Conservation (phyloP, 495 filamentous ascomycete species). For the Trichoderma erinaceum region DNA sequence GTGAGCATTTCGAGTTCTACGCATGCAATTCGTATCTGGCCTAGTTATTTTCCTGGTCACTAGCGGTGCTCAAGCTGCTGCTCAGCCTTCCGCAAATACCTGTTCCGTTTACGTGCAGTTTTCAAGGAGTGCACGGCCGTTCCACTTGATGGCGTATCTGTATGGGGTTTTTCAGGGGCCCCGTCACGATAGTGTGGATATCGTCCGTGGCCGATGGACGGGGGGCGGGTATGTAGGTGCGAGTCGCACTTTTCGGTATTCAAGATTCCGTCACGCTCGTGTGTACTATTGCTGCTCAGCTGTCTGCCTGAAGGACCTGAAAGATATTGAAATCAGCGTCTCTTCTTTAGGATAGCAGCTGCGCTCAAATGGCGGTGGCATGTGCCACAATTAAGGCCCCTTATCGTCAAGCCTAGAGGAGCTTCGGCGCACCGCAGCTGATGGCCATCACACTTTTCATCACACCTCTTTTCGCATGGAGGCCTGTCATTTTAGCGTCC, state of each 20-base stretch:
- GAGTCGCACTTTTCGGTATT: not conserved
- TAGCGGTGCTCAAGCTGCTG: not conserved
- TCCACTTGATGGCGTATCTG: conserved; percentile 10
- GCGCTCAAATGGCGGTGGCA: not conserved
- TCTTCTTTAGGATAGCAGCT: no score
- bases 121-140: conserved; percentile 10
- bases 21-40: no score
- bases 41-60: not conserved
- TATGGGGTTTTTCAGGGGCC: not conserved
- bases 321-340: no score
- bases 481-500: not conserved
- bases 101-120: not conserved
- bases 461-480: conserved; percentile 4
- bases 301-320: not conserved
- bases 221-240: not conserved
- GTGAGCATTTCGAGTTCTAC: not conserved
- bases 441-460: not conserved
- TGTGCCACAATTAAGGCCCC: not conserved
- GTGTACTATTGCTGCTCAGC: not conserved
- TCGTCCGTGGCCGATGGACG: not conserved
- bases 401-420: not conserved
- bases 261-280: not conserved
- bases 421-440: conserved; percentile 1
- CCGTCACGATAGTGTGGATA: conserved; percentile 8
- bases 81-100: not conserved